Evolutionary conservation across 1,284 basidiomycete genomes (phyloP), one percentile per base, ranked within the genome.

Genomic region (Boletus calvinii): DNA sequence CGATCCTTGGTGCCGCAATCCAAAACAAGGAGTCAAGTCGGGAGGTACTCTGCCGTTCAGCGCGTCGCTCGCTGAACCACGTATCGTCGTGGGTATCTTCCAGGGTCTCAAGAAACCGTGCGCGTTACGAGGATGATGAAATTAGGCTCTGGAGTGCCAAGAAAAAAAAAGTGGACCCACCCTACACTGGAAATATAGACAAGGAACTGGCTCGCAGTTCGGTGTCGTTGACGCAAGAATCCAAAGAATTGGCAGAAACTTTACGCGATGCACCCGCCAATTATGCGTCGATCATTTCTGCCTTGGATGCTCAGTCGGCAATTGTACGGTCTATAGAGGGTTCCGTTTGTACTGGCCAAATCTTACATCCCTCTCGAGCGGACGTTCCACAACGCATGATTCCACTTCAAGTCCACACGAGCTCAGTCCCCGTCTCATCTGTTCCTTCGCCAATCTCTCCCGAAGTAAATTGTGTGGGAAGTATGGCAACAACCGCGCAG

Each of bases 91-190:
- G 73, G 74, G 54, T 74, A 20, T 58, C 66, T 15, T 54, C 46
- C 24, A 60, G 34, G 36, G 37, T 65, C 9, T 53, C 64, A 39
- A 63, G 63, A 37, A 64, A 57, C 15, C 60, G 56, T 38, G 59
- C 57, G 3, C 62, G 39, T 36, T 57, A 58, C 10, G 57, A 62
- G 20, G 70, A 70, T 47, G 68, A 66, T 48, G 62, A 66, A 35
- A 55, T 57, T 17, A 62, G 58, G 10, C 62, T 74, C n/a, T 76
- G 72, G 74, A 65, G 70, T 17, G 61, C 68, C 1, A 72, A 75
- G 52, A 59, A 64, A 39, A 50, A 20, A 10, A 52, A 46, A 30
- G 43, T 48, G 31, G 51, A 56, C 36, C 42, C 39, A 30, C 46
- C 48, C 12, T 48, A 50, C 37, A 51, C 53, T 6, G 34, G 46